Evolutionary conservation across 1,284 basidiomycete species (phyloP).

Genomic region (Pseudozyma sp.): DNA sequence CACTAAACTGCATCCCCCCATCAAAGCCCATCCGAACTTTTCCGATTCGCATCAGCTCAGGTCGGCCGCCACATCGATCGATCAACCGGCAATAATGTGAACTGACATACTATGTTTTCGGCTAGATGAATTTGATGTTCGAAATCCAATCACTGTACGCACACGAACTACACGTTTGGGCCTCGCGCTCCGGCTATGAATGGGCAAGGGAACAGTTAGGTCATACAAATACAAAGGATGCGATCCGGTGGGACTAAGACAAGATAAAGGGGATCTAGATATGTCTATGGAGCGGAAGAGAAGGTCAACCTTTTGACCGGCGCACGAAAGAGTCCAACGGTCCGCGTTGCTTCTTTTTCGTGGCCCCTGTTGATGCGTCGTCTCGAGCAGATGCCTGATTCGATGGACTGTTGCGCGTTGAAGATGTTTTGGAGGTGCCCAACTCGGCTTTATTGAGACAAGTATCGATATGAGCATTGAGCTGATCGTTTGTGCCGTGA

Average conservation of each 20-base stretch:
- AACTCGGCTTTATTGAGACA: conserved; percentile 36
- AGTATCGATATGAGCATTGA: conserved; percentile 53
- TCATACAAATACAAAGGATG: conserved; percentile 7
- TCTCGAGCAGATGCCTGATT: not conserved
- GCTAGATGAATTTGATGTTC: too few species aligned
- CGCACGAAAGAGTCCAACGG: conserved; percentile 44
- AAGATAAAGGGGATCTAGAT: not conserved
- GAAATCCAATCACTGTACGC: too few species aligned
- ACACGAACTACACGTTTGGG: too few species aligned
- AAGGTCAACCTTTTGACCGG: conserved; percentile 7
- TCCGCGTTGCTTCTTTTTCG: conserved; percentile 25
- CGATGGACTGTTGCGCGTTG: not conserved
- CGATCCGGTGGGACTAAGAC: too few species aligned
- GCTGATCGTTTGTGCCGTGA: conserved; percentile 32
- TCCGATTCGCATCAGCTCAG: not conserved
- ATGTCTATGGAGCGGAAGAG: not conserved
- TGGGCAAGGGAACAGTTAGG: not conserved
- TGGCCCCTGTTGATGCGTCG: not conserved
- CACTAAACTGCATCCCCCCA: conserved; percentile 23
- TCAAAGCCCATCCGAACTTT: not conserved
- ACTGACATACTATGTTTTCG: too few species aligned
- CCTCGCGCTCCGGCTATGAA: too few species aligned
- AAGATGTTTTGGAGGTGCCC: not conserved
- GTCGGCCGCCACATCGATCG: not conserved
- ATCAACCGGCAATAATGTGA: too few species aligned